These are phyloP conservation scores for Trichoderma aggressivum DNA, from an alignment of 2,329 filamentous ascomycete genomes.

Conservation along the genomic window DNA sequence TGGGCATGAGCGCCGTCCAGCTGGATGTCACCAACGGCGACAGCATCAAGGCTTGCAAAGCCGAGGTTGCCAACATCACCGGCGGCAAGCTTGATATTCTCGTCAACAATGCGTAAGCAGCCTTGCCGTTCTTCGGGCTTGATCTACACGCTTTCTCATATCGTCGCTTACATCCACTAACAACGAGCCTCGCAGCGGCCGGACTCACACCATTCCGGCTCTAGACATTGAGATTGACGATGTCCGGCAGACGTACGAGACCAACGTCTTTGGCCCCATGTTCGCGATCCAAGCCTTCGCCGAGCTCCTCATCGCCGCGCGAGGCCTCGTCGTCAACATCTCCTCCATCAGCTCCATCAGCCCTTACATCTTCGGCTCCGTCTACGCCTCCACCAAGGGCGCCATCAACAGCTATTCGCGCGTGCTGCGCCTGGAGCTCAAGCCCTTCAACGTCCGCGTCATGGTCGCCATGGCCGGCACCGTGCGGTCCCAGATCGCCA, in stretches of 20 bases:
- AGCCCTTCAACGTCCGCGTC: slow-evolving; percentile 53
- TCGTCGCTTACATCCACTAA: too few relatives aligned
- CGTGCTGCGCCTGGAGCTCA: slow-evolving; percentile 51
- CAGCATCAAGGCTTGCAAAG: slow-evolving; percentile 49
- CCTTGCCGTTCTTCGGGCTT: background rate
- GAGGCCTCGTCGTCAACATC: slow-evolving; percentile 54
- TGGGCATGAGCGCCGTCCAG: slow-evolving; percentile 48
- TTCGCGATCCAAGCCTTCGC: slow-evolving; percentile 51
- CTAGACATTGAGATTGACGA: slow-evolving; percentile 51
- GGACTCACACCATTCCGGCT: slow-evolving; percentile 49
- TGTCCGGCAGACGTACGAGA: slow-evolving; percentile 52
- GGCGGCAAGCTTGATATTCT: slow-evolving; percentile 55
- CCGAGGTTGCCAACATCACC: slow-evolving; percentile 46
- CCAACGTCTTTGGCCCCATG: slow-evolving; percentile 58
- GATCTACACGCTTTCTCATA: background rate
- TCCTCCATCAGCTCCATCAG: slow-evolving; percentile 49
- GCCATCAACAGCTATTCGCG: slow-evolving; percentile 53
- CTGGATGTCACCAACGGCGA: slow-evolving; percentile 53
- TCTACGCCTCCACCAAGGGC: slow-evolving; percentile 55
- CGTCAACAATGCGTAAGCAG: slow-evolving; percentile 55
- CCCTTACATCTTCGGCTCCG: slow-evolving; percentile 51
- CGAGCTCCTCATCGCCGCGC: slow-evolving; percentile 46
- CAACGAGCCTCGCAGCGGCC: slow-evolving; percentile 37
- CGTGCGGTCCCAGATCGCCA: slow-evolving; percentile 49
- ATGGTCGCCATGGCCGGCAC: slow-evolving; percentile 56